Evolutionary conservation across 768 basidiomycete genomes (phyloP), one percentile per base, ranked within the genome.

Genomic region (Tylopilus rubrobrunneus): DNA sequence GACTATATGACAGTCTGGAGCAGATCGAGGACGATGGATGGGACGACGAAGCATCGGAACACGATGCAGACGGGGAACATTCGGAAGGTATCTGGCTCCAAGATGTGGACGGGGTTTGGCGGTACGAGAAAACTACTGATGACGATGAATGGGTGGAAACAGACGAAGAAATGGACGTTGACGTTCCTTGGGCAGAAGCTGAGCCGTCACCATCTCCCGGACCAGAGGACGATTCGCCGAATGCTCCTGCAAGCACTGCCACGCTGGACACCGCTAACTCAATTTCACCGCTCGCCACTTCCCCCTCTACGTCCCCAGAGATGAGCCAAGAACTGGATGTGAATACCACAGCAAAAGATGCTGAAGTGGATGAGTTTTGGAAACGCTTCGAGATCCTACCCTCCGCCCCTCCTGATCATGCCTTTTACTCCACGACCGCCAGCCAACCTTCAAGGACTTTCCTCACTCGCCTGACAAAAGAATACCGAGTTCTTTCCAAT

Each of bases 371-470:
- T 19, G 67, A 71, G 8, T 58, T 73, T 39, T 94, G 91, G 92
- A 83, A 83, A 58, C 82, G 84, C n/a, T 98, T 98, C 63, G 85
- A 86, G 50, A 73, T 96, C 41, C 73, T 92, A 25, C 69, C 90
- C 31, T 78, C 81, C 33, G 86, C 87, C 15, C 93, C 94, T 23
- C 60, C 59, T 45, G 95, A 97, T 63, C 94, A 98, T 61, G 86
- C 89, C 2, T 98, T 87, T 70, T 80, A 81, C 65, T 76, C 76
- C 31, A 79, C 83, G 17, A 58, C 79, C 3, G 78, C 83, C 21
- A 73, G 79, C 9, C 83, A 84, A 55, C 85, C 87, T 4, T 83
- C 85, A 7, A 89, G 87, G 63, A 62, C 76, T 14, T 98, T 94
- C 71, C 74, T 90, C 49, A 74, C 78, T 33, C 83, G 94, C n/a